These are phyloP conservation scores for Polyplosphaeria fusca DNA, from an alignment of 495 filamentous ascomycete genomes.

Conservation along the genomic window DNA sequence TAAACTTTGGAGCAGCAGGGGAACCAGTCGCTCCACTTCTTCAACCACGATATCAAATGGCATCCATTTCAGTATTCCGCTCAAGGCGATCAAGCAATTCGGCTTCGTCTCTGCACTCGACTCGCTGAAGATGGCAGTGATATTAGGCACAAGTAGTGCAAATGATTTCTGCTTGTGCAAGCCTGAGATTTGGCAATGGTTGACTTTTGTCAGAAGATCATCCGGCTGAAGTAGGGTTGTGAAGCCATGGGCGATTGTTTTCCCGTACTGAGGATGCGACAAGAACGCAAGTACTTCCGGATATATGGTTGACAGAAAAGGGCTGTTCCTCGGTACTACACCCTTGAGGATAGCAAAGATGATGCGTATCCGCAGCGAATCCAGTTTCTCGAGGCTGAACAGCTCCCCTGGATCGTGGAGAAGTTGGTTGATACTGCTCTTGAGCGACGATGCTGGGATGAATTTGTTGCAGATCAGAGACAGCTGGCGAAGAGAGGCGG, in stretches of 20 bases:
- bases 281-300: constrained; percentile 57
- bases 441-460: constrained; percentile 49
- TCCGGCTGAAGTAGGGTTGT: constrained; percentile 59
- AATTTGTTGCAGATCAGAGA: constrained; percentile 67
- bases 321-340: constrained; percentile 39
- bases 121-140: constrained; percentile 54
- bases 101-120: constrained; percentile 50
- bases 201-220: constrained; percentile 61
- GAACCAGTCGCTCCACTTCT: constrained; percentile 57
- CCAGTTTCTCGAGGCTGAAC: constrained; percentile 36
- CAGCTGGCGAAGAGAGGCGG: constrained; percentile 58
- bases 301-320: constrained; percentile 46
- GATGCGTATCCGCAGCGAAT: constrained; percentile 37
- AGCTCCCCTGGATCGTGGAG: constrained; percentile 34
- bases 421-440: constrained; percentile 34
- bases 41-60: constrained; percentile 59
- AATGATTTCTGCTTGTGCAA: constrained; percentile 66
- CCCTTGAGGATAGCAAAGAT: constrained; percentile 45
- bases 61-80: constrained; percentile 60
- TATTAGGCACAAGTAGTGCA: constrained; percentile 56
- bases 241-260: constrained; percentile 55
- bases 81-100: constrained; percentile 64
- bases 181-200: constrained; percentile 62
- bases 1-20: constrained; percentile 68
- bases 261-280: constrained; percentile 47